These are phyloP conservation scores for Saccharomycopsis hybrid DNA, from an alignment of 1,139 yeast genomes.

Conservation along the genomic window DNA sequence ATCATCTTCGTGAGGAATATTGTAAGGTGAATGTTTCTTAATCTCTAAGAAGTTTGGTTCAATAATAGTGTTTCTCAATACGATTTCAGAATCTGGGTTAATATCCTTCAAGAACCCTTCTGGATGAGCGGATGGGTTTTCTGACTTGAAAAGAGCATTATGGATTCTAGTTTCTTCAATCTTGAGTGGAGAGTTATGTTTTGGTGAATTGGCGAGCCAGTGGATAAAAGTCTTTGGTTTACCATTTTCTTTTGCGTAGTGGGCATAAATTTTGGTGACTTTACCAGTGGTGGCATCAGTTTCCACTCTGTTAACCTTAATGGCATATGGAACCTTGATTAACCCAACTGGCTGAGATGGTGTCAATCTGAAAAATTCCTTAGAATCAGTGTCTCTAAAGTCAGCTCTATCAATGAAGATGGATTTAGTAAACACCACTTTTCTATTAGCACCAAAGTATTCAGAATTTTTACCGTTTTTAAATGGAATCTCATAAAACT, in stretches of 20 bases:
- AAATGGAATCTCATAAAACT: conserved; percentile 72
- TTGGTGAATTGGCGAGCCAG: conserved; percentile 79
- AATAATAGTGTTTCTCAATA: conserved; percentile 58
- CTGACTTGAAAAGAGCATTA: conserved; percentile 83
- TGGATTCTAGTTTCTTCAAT: conserved; percentile 79
- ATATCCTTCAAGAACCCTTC: conserved; percentile 84
- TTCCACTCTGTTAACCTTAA: conserved; percentile 66
- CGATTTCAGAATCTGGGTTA: conserved; percentile 69
- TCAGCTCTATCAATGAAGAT: conserved; percentile 84
- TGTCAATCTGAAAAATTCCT: conserved; percentile 77
- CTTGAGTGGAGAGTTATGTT: conserved; percentile 53
- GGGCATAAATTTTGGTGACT: conserved; percentile 65
- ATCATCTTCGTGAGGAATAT: conserved; percentile 47
- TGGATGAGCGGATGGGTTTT: conserved; percentile 84
- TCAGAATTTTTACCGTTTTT: conserved; percentile 71
- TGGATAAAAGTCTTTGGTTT: conserved; percentile 95
- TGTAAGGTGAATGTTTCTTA: conserved; percentile 68
- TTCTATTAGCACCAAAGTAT: conserved; percentile 54
- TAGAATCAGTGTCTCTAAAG: conserved; percentile 61
- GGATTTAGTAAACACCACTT: conserved; percentile 67
- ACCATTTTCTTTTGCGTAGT: conserved; percentile 51
- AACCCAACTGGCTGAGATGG: conserved; percentile 93
- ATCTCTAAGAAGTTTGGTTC: conserved; percentile 76
- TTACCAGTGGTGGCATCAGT: conserved; percentile 53
- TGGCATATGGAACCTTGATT: conserved; percentile 80